Percentiles rank a stretch among this genome's conserved stretches.
phyloP scores from a whole-genome alignment of 345 rosid species.

The Lepidium aucheri region DNA sequence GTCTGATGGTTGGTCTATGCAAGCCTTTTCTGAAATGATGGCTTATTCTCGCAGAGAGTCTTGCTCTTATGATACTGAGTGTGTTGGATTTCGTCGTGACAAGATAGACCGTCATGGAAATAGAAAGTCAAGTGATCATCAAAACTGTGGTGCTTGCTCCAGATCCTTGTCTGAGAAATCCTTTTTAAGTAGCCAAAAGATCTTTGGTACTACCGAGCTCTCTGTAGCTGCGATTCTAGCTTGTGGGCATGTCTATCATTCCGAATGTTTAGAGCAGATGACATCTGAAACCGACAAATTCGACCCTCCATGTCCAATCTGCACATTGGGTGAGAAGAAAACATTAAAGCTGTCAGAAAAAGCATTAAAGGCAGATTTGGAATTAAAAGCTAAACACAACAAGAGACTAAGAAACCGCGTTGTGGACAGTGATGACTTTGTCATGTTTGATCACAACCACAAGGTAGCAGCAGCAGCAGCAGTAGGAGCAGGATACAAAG shows the following conservation, averaged over 20 bases:
- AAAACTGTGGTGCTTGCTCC: constrained; percentile 77
- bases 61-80: constrained; percentile 55
- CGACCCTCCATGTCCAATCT: constrained; percentile 82
- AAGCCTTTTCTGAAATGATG: constrained; percentile 72
- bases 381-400: constrained; percentile 42
- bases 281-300: constrained; percentile 68
- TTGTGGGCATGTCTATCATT: constrained; percentile 89
- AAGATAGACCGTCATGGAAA: constrained; percentile 35
- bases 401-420: constrained; percentile 60
- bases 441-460: constrained; percentile 29
- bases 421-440: constrained; percentile 45
- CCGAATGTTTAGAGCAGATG: constrained; percentile 87
- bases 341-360: constrained; percentile 63
- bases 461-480: background rate
- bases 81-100: constrained; percentile 34
- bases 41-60: constrained; percentile 57
- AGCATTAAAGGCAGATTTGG: constrained; percentile 65
- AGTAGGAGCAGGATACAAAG: constrained; percentile 26
- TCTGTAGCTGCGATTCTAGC: constrained; percentile 63
- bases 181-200: constrained; percentile 65
- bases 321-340: constrained; percentile 77
- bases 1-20: constrained; percentile 79
- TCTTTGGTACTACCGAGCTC: constrained; percentile 48
- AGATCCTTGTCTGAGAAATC: constrained; percentile 64
- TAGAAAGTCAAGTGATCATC: constrained; percentile 41